Evolutionary conservation across 2,329 filamentous ascomycete genomes (phyloP).

Genomic region (Blumeria hordei): DNA sequence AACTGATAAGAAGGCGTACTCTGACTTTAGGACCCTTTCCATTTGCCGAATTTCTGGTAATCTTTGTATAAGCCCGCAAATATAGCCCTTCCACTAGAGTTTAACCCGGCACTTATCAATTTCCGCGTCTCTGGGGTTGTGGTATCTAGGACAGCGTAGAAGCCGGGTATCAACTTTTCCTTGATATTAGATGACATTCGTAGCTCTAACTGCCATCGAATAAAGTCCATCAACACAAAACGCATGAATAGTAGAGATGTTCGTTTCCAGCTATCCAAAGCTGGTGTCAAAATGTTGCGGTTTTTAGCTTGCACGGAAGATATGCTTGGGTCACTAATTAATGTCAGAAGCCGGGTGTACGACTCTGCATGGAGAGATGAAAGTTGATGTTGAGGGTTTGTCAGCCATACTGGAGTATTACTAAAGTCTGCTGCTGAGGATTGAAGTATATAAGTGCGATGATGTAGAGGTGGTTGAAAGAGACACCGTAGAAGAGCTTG

Average conservation of each 20-base stretch:
- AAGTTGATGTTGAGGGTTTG: slow-evolving; percentile 10
- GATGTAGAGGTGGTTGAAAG: slow-evolving; percentile 18
- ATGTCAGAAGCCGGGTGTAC: slow-evolving; percentile 30
- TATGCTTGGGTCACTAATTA: slow-evolving; percentile 33
- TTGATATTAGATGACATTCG: slow-evolving; percentile 25
- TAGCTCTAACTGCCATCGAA: slow-evolving; percentile 34
- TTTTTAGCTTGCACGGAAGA: slow-evolving; percentile 24
- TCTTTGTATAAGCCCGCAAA: slow-evolving; percentile 32
- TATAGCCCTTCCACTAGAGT: slow-evolving; percentile 32
- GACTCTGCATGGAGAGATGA: slow-evolving; percentile 22
- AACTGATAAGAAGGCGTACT: not conserved
- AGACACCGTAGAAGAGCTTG: slow-evolving; percentile 31
- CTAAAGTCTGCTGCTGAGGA: slow-evolving; percentile 2
- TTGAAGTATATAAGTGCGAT: slow-evolving; percentile 7
- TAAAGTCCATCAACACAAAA: slow-evolving; percentile 31
- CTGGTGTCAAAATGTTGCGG: slow-evolving; percentile 25
- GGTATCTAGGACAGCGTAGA: slow-evolving; percentile 34
- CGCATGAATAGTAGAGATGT: slow-evolving; percentile 38
- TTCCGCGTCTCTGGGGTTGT: slow-evolving; percentile 29
- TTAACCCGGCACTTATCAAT: slow-evolving; percentile 32
- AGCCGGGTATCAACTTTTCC: slow-evolving; percentile 30
- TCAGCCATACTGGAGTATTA: slow-evolving; percentile 16
- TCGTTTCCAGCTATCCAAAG: slow-evolving; percentile 34
- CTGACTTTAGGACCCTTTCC: slow-evolving; percentile 18
- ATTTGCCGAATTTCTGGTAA: slow-evolving; percentile 39